Conservation (phyloP, 2,329 filamentous ascomycete genomes). For the Colletotrichum incanum region DNA sequence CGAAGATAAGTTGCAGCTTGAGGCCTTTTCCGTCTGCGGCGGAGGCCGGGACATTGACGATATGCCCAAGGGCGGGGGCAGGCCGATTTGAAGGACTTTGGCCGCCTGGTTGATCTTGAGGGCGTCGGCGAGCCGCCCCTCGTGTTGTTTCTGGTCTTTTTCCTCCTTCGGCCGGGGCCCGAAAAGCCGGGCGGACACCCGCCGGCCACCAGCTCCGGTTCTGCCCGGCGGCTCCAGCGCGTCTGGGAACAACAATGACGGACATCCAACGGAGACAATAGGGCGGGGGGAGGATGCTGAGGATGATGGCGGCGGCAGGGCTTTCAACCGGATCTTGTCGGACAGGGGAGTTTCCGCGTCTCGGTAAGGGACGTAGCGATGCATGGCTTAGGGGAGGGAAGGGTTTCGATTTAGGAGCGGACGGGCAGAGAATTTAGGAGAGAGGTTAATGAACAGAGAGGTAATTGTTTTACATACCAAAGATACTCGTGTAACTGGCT, state of each 20-base stretch:
- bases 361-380: constrained; percentile 68
- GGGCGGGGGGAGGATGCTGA: background rate
- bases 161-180: constrained; percentile 59
- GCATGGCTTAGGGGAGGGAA: constrained; percentile 43
- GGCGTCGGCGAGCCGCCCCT: constrained; percentile 83
- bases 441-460: background rate
- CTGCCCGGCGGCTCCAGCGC: constrained; percentile 45
- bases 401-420: background rate
- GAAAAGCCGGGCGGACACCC: constrained; percentile 69
- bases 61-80: constrained; percentile 45
- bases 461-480: too few relatives aligned
- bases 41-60: background rate
- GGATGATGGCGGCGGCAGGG: background rate
- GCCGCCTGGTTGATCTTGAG: constrained; percentile 82
- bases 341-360: constrained; percentile 52
- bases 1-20: constrained; percentile 66
- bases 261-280: constrained; percentile 47
- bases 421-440: background rate
- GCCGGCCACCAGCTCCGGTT: constrained; percentile 80
- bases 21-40: background rate
- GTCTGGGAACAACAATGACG: constrained; percentile 51
- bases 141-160: constrained; percentile 78
- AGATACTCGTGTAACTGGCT: background rate
- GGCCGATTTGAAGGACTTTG: constrained; percentile 74
- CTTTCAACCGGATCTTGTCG: constrained; percentile 57